A percentile compares a stretch with the other conserved stretches of the same genome.
Conservation (phyloP, 148 eudicot species). For the Fagopyrum tataricum region DNA sequence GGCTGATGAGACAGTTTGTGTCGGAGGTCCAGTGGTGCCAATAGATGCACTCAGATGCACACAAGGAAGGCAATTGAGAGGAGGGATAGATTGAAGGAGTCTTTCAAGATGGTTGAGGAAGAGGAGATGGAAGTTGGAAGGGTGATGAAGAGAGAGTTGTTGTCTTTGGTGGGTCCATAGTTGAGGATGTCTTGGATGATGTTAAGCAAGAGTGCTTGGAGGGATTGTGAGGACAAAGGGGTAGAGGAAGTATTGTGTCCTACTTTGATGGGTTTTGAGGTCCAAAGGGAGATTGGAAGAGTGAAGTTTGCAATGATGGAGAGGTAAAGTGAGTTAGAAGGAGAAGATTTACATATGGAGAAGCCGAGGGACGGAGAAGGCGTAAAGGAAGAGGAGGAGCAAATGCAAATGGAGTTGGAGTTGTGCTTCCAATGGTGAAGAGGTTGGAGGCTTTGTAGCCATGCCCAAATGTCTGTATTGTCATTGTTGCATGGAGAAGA, state of each 20-base stretch:
- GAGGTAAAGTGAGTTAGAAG: conserved; percentile 27
- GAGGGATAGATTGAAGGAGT: conserved; percentile 50
- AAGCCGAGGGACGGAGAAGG: conserved; percentile 46
- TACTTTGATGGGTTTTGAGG: conserved; percentile 13
- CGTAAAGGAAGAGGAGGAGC: conserved; percentile 28
- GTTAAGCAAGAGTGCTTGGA: conserved; percentile 39
- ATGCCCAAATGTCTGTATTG: conserved; percentile 57
- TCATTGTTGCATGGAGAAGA: conserved; percentile 22
- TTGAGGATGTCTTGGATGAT: conserved; percentile 61
- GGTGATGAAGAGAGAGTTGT: not conserved
- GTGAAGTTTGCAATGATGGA: conserved; percentile 16
- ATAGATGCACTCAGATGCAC: conserved; percentile 91
- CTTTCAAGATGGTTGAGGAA: conserved; percentile 17
- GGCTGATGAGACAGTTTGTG: conserved; percentile 34
- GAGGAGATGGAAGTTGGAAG: conserved; percentile 25
- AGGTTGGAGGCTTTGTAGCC: conserved; percentile 72
- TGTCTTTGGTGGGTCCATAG: conserved; percentile 23
- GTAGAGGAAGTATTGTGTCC: conserved; percentile 10
- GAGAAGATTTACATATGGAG: conserved; percentile 31
- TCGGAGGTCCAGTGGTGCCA: conserved; percentile 70
- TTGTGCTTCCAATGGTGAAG: conserved; percentile 41
- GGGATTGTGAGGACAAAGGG: conserved; percentile 27
- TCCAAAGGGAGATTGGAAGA: conserved; percentile 15
- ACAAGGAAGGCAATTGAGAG: conserved; percentile 58
- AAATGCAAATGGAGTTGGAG: conserved; percentile 43